Conservation (phyloP, 305 asterid genomes). For the Plantago coronopus region DNA sequence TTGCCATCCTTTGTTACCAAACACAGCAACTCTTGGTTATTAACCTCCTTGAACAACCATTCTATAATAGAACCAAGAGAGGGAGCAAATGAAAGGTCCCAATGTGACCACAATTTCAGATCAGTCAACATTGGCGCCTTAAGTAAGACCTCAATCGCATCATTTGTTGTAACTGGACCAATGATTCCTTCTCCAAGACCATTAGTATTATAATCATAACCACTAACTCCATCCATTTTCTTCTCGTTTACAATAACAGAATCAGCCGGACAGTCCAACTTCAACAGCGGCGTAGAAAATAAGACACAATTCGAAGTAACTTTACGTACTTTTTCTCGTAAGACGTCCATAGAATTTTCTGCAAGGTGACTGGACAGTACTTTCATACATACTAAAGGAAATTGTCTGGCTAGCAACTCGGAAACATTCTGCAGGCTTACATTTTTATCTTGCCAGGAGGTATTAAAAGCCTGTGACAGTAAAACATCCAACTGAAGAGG, state of each 20-base stretch:
- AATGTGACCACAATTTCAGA: slow-evolving; percentile 77
- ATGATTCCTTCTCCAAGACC: slow-evolving; percentile 35
- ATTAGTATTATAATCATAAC: slow-evolving; percentile 23
- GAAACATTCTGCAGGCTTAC: slow-evolving; percentile 42
- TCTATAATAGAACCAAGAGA: slow-evolving; percentile 79
- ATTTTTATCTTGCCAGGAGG: slow-evolving; percentile 42
- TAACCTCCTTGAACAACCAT: slow-evolving; percentile 83
- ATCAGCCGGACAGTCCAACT: slow-evolving; percentile 27
- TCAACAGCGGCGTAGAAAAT: slow-evolving; percentile 72
- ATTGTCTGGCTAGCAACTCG: slow-evolving; percentile 67
- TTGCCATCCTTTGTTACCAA: slow-evolving; percentile 79
- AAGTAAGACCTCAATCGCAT: slow-evolving; percentile 63
- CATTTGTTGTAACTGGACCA: slow-evolving; percentile 50
- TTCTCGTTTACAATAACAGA: slow-evolving; percentile 33
- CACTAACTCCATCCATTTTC: slow-evolving; percentile 27
- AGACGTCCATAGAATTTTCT: slow-evolving; percentile 29
- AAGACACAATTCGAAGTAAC: slow-evolving; percentile 42
- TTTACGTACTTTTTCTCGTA: slow-evolving; percentile 37
- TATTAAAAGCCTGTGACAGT: slow-evolving; percentile 63
- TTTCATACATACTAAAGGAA: slow-evolving; percentile 71
- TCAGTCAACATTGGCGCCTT: slow-evolving; percentile 89
- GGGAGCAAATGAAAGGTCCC: slow-evolving; percentile 83
- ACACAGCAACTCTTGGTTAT: slow-evolving; percentile 62
- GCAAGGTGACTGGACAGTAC: slow-evolving; percentile 34
- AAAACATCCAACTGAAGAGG: slow-evolving; percentile 65